Evolutionary conservation across 345 rosid species (phyloP).

Genomic region (Bruguiera gymnorhiza): DNA sequence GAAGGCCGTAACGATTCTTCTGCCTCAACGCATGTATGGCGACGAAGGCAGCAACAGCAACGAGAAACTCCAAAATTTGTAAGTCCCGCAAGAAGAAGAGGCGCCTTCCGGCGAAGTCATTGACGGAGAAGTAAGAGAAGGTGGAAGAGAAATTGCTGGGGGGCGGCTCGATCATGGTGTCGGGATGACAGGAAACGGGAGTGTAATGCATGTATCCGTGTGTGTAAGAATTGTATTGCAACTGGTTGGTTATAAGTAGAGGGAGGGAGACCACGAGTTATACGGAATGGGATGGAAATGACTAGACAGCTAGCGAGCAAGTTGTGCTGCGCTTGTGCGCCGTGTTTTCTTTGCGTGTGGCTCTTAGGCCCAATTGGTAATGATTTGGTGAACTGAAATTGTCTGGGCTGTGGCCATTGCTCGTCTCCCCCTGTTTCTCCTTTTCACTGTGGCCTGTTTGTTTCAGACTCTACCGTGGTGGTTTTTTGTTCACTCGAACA

Average conservation of each 20-base stretch:
- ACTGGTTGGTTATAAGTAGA: neutral
- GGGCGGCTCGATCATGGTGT: constrained; percentile 42
- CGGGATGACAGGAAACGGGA: constrained; percentile 23
- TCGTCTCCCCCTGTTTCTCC: neutral
- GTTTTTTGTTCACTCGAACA: too few species aligned
- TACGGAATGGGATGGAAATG: constrained; percentile 4
- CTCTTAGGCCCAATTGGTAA: constrained; percentile 48
- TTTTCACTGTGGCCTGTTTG: neutral
- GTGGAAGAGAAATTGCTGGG: constrained; percentile 25
- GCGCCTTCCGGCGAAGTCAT: constrained; percentile 3
- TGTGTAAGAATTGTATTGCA: neutral
- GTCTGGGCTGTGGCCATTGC: constrained; percentile 5
- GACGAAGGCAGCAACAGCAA: constrained; percentile 46
- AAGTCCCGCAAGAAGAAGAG: constrained; percentile 42
- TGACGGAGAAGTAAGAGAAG: constrained; percentile 12
- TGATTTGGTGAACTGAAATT: constrained; percentile 83
- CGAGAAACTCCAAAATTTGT: constrained; percentile 49
- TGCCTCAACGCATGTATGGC: constrained; percentile 54
- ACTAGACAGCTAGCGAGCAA: too few species aligned
- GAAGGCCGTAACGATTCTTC: constrained; percentile 47
- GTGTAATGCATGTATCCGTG: constrained; percentile 14
- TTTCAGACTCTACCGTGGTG: too few species aligned
- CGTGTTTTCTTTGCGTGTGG: constrained; percentile 48
- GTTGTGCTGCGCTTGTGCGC: neutral
- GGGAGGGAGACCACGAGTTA: constrained; percentile 25